Evolutionary conservation across 352 stramenopile genomes (phyloP), one percentile per base, ranked within the genome.

Genomic region (Phytophthora lateralis): DNA sequence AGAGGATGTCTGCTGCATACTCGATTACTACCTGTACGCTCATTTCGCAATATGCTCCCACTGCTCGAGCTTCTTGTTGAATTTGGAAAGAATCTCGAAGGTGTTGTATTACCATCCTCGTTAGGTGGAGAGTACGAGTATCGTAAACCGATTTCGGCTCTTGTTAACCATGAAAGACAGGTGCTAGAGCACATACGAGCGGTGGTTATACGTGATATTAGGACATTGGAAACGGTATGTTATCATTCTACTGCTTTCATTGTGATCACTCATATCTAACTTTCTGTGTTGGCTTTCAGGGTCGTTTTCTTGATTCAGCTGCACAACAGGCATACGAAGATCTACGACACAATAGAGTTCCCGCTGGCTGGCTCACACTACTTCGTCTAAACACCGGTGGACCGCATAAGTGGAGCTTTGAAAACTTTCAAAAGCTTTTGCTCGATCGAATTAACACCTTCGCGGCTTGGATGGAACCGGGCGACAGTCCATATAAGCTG

Each of bases 361-460:
- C 64, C 9, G 17, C 7, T 18, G 7, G 10, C 1, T 72, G 64
- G 64, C 20, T 65, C 7, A 26, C 42, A 15, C 52, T 69, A 45
- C 38, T 72, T 1, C 26, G 29, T 15, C 3, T 65, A 34, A 41
- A 56, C 1, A 10, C 2, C 10, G 11, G 35, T 29, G 5, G 20
- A 24, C 2, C 20, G 15, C 11, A 37, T 46, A 17, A 21, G 30
- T 70, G 68, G 3, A 20, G 38, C 3, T 44, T 89, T 1, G 63
- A 73, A 1, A 35, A 17, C 6, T 91, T 89, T 30, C 67, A 85
- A 35, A 21, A 24, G 0, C 21, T 58, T 11, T 29, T 90, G 9
- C 41, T 77, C 0, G 51, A 66, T 20, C 71, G 78, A 18, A 38
- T 88, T 5, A 66, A 76, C 2, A 71, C 60, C 15, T 78, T 91